phyloP scores from a whole-genome alignment of 352 stramenopile genomes.

The Phytophthora citrophthora region DNA sequence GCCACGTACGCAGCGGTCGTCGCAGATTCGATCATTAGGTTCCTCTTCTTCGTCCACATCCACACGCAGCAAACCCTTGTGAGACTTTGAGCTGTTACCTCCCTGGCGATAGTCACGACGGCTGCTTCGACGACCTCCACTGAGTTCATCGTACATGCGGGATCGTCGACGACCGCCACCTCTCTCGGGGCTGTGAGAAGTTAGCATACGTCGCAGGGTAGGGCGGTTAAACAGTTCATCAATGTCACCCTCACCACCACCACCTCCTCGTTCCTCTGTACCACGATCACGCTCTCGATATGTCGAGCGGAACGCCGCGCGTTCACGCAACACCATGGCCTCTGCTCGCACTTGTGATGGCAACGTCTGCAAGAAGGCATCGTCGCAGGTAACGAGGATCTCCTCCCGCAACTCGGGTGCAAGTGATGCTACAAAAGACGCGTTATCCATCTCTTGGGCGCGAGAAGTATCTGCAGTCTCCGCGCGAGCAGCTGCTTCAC shows the following conservation, averaged over 20 bases:
- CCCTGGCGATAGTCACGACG: conserved; percentile 40
- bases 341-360: conserved; percentile 95
- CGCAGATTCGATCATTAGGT: conserved; percentile 63
- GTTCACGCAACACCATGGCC: conserved; percentile 95
- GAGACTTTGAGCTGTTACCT: conserved; percentile 12
- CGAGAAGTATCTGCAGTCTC: conserved; percentile 91
- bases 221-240: conserved; percentile 74
- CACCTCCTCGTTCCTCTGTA: conserved; percentile 31
- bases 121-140: conserved; percentile 48
- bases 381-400: conserved; percentile 96
- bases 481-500: conserved; percentile 73
- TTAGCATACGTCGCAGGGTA: conserved; percentile 83
- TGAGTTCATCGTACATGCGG: conserved; percentile 52
- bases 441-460: conserved; percentile 99
- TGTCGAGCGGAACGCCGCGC: conserved; percentile 79
- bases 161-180: conserved; percentile 46
- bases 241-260: conserved; percentile 58
- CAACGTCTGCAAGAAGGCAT: conserved; percentile 95
- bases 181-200: conserved; percentile 69
- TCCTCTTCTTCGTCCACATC: conserved; percentile 77
- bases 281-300: conserved; percentile 56
- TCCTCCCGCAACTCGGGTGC: conserved; percentile 95
- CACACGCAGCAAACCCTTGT: conserved; percentile 75
- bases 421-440: conserved; percentile 96
- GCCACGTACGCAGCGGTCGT: conserved; percentile 68